Percentiles rank a stretch among this genome's conserved stretches.
Evolutionary conservation across 768 basidiomycete genomes (phyloP).

Genomic region (Tylopilus rubrobrunneus): DNA sequence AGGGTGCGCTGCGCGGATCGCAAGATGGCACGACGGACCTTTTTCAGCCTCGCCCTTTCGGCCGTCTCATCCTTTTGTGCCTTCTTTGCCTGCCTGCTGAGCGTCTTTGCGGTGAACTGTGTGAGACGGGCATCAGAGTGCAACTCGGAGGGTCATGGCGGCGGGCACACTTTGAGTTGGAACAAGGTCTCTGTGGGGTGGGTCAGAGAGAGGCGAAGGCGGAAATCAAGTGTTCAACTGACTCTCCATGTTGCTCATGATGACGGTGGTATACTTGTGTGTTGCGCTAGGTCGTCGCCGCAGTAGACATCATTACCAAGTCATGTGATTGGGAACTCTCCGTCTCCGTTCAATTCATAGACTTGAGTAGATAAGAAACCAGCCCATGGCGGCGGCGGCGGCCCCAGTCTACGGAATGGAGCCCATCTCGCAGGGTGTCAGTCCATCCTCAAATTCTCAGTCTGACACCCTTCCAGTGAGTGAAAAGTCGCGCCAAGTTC

Average conservation of each 20-base stretch:
- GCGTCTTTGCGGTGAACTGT: slow-evolving; percentile 97
- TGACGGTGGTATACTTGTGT: too few species aligned
- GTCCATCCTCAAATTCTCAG: neutral
- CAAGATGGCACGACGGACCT: slow-evolving; percentile 46
- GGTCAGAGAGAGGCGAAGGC: slow-evolving; percentile 1
- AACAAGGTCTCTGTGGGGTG: slow-evolving; percentile 82
- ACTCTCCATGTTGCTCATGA: slow-evolving; percentile 89
- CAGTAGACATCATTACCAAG: neutral
- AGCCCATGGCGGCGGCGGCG: slow-evolving; percentile 3
- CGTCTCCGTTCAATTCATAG: neutral
- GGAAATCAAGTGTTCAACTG: slow-evolving; percentile 30
- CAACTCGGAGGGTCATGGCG: slow-evolving; percentile 8
- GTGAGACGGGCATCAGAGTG: slow-evolving; percentile 8
- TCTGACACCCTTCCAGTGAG: neutral
- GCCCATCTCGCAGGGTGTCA: neutral
- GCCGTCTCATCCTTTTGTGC: slow-evolving; percentile 91
- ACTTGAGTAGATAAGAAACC: neutral
- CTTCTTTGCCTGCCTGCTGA: slow-evolving; percentile 94
- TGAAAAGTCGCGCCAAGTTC: slow-evolving; percentile 1
- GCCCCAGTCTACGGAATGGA: neutral
- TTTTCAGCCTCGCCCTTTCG: slow-evolving; percentile 91
- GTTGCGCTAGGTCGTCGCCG: neutral
- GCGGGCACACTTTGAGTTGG: slow-evolving; percentile 79
- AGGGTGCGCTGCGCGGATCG: neutral
- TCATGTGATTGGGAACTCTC: slow-evolving; percentile 12